Evolutionary conservation across 2,329 filamentous ascomycete species (phyloP), one percentile per base, ranked within the genome.

Genomic region (Lachnellula suecica): DNA sequence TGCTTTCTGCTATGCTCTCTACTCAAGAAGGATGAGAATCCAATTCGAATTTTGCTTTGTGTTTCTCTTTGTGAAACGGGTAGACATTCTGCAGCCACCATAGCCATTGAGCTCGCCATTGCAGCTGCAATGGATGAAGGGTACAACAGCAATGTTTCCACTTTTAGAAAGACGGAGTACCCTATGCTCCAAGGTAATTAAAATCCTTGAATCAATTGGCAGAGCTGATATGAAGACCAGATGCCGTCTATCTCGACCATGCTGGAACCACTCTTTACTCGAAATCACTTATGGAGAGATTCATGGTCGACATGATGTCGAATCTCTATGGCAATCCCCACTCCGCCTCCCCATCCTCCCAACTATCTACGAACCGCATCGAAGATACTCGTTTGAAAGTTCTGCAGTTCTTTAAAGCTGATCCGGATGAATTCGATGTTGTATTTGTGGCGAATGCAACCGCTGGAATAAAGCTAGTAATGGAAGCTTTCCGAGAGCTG

Each of bases 361-460:
- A 94, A 64, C 76, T 85, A 27, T 87, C 89, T 0, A 87, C 88
- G 0, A 77, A 80, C 2, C 79, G 87, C 5, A 83, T 96, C 51
- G 91, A 96, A 58, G 83, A 92, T 68, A 76, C 87, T 25, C 83
- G 93, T 8, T 71, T 91, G 31, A 79, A 83, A 13, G 76, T 89
- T 2, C 73, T 97, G 27, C 76, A 76, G 2, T 90, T 95, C 63
- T 91, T 97, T 71, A 85, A 87, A 40, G 92, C 91, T 2, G 84
- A 91, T 58, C 89, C 92, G 2, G 79, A 84, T 9, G 77, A 89
- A 2, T 97, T 94, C 61, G 92, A 97, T 63, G 71, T 97, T 2
- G 83, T 97, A 1, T 97, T 97, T 67, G 90, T 95, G 23, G 85
- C 91, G 31, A 97, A 97, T 70, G 89, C 93, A 19, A 97, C 93